Evolutionary conservation across 768 basidiomycete species (phyloP), one percentile per base, ranked within the genome.

Genomic region (Mrakia hoshinonis): DNA sequence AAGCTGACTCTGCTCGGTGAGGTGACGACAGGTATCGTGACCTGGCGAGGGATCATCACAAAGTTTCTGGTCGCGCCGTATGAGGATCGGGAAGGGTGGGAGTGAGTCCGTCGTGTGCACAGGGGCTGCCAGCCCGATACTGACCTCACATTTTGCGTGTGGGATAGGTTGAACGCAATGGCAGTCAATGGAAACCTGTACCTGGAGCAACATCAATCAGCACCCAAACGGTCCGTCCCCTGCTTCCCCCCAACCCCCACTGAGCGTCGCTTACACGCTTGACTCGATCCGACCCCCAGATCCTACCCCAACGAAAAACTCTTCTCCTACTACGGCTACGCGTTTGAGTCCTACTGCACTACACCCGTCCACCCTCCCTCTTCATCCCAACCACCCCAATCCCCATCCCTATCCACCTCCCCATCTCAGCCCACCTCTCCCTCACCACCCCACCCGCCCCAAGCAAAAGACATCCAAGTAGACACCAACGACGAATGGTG

Each of bases 401-500:
- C 6, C 20, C 24, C 13, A 24, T 43, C 61, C 15, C 2, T 38
- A 22, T 18, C 24, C 62, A 69, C 47, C 76, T 75, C 24, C 70
- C n/a, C n/a, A n/a, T n/a, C n/a, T n/a, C n/a, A n/a, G n/a, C n/a
- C n/a, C n/a, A n/a, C n/a, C n/a, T n/a, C n/a, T n/a, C n/a, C n/a
- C n/a, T n/a, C n/a, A n/a, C n/a, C n/a, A n/a, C n/a, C n/a, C n/a
- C n/a, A n/a, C n/a, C n/a, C n/a, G n/a, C n/a, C n/a, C n/a, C n/a
- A n/a, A n/a, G n/a, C n/a, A n/a, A n/a, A n/a, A 78, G 73, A 74
- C n/a, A 78, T 76, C 4, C 74, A 77, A 48, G 79, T 80, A 15
- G 78, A 80, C 68, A 77, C 77, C 13, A 80, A 80, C 74, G 76
- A 78, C 26, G 67, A 80, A 75, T 80, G 78, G 78, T 79, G 78